Percentiles rank a stretch among this genome's conserved stretches.
phyloP scores from a whole-genome alignment of 2,329 filamentous ascomycete genomes.

The Epicoccum nigrum region DNA sequence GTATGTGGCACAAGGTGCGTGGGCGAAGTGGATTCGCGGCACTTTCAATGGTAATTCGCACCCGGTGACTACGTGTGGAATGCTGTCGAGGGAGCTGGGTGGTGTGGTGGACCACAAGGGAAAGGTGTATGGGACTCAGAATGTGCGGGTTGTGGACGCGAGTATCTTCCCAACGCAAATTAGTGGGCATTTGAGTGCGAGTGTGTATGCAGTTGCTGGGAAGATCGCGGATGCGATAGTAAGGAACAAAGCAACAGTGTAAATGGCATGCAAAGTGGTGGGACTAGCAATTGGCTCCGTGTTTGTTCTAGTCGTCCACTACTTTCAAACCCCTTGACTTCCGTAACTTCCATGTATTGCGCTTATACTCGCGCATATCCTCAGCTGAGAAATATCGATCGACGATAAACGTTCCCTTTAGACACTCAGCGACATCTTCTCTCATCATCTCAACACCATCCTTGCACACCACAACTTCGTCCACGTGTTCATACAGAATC shows the following conservation, averaged over 20 bases:
- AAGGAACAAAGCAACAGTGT: neutral
- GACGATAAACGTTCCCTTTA: neutral
- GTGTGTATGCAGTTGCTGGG: slow-evolving; percentile 48
- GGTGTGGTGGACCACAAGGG: slow-evolving; percentile 44
- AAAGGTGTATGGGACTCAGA: slow-evolving; percentile 42
- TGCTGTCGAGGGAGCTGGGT: slow-evolving; percentile 39
- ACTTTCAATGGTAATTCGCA: slow-evolving; percentile 39
- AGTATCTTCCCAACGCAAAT: slow-evolving; percentile 44
- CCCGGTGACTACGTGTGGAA: slow-evolving; percentile 43
- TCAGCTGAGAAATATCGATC: neutral
- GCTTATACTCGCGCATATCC: neutral
- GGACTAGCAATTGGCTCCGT: neutral
- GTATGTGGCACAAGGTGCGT: slow-evolving; percentile 17
- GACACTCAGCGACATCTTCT: slow-evolving; percentile 12
- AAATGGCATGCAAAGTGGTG: neutral
- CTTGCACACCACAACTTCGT: slow-evolving; percentile 12
- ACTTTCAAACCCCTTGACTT: neutral
- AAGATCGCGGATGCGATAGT: slow-evolving; percentile 39
- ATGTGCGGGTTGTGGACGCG: slow-evolving; percentile 49
- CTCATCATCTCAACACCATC: slow-evolving; percentile 5
- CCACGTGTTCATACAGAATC: slow-evolving; percentile 19
- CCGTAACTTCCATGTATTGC: neutral
- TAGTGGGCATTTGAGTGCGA: slow-evolving; percentile 44
- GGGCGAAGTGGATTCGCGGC: slow-evolving; percentile 32
- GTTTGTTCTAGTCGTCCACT: neutral